Conservation (phyloP, 352 stramenopile species). For the Globisporangium carolinianum region DNA sequence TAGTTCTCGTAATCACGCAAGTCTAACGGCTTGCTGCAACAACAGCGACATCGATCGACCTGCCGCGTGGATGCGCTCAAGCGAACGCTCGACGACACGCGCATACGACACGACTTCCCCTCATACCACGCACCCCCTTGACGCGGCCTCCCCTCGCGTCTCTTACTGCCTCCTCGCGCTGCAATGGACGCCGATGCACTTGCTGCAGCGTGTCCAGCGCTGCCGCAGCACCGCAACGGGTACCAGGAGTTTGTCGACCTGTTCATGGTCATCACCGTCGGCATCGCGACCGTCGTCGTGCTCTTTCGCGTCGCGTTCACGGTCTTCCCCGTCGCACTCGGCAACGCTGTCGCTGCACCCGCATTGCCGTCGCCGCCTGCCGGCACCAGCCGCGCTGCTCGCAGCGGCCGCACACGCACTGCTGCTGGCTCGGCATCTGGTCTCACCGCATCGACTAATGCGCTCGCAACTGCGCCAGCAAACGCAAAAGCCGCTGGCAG, state of each 20-base stretch:
- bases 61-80: no score
- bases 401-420: slow-evolving; percentile 3
- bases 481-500: slow-evolving; percentile 3
- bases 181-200: no score
- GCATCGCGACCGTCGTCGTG: slow-evolving; percentile 52
- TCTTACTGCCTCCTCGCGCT: no score
- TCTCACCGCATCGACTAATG: not conserved
- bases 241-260: slow-evolving; percentile 47
- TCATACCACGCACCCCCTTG: no score
- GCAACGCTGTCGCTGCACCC: not conserved
- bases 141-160: no score
- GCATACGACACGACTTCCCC: no score
- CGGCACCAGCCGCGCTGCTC: not conserved
- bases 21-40: no score
- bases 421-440: not conserved
- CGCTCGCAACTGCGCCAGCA: no score
- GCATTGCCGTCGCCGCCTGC: not conserved
- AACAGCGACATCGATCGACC: no score
- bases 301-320: slow-evolving; percentile 61
- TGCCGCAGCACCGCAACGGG: slow-evolving; percentile 2
- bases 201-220: not conserved
- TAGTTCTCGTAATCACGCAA: no score
- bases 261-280: slow-evolving; percentile 60
- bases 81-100: no score
- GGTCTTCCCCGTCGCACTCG: slow-evolving; percentile 22